Conservation (phyloP, 2,329 filamentous ascomycete species). For the Trichoderma harzianum region DNA sequence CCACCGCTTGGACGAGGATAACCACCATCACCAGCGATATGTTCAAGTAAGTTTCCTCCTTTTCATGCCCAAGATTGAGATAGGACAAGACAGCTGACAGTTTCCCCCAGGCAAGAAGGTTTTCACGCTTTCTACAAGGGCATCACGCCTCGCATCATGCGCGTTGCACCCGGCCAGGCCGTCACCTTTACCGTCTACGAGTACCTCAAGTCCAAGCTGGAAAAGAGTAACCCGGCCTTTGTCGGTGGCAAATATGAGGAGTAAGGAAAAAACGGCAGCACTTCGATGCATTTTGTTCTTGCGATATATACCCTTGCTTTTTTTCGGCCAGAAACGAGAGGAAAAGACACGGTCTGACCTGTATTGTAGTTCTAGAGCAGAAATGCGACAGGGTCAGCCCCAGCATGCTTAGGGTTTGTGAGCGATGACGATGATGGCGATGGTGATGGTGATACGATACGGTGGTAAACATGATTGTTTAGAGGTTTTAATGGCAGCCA, state of each 20-base stretch:
- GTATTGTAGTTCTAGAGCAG: slow-evolving; percentile 16
- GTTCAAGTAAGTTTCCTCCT: slow-evolving; percentile 61
- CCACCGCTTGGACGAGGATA: slow-evolving; percentile 78
- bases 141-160: slow-evolving; percentile 95
- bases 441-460: not conserved
- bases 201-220: slow-evolving; percentile 68
- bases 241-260: slow-evolving; percentile 66
- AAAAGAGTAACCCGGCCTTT: slow-evolving; percentile 60
- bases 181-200: slow-evolving; percentile 77
- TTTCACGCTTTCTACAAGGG: slow-evolving; percentile 97
- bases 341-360: slow-evolving; percentile 1
- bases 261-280: slow-evolving; percentile 33
- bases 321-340: not conserved
- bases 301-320: slow-evolving; percentile 12
- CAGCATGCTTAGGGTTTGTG: slow-evolving; percentile 1
- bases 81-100: not conserved
- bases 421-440: not conserved
- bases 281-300: slow-evolving; percentile 4
- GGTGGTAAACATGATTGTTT: not conserved
- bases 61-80: not conserved
- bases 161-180: slow-evolving; percentile 91
- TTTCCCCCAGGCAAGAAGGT: slow-evolving; percentile 70
- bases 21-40: slow-evolving; percentile 73
- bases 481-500: slow-evolving; percentile 7
- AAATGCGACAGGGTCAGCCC: slow-evolving; percentile 17